A percentile compares a stretch with the other conserved stretches of the same genome.
These are phyloP conservation scores for Aspergillus flavus DNA, from an alignment of 2,329 filamentous ascomycete genomes.

Conservation along the genomic window DNA sequence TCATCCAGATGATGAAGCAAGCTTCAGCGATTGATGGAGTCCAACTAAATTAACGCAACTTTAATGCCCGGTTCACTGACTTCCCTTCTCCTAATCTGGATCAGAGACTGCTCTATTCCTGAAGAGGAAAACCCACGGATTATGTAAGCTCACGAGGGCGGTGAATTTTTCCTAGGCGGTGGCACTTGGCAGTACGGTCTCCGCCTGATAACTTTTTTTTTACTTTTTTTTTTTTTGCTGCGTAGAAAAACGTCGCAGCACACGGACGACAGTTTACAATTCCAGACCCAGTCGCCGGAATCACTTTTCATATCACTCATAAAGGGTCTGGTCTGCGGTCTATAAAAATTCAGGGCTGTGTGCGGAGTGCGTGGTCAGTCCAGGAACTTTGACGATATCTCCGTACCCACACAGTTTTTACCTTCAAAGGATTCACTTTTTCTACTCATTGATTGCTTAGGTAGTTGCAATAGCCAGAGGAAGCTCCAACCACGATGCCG, in stretches of 20 bases:
- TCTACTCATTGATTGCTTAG: not conserved
- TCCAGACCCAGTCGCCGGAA: conserved; percentile 6
- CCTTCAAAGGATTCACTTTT: not conserved
- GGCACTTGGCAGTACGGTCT: conserved; percentile 23
- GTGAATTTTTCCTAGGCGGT: conserved; percentile 22
- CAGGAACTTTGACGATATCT: not conserved
- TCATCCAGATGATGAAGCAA: not conserved
- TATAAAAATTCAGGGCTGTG: not conserved
- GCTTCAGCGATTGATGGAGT: not conserved
- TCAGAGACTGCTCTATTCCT: not conserved
- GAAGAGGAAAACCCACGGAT: not conserved
- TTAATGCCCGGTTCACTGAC: not conserved
- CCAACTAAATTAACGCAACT: not conserved
- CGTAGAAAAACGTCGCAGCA: not conserved
- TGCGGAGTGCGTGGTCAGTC: conserved; percentile 3
- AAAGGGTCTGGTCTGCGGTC: conserved; percentile 7
- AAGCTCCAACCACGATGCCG: conserved; percentile 35
- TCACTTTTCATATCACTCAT: not conserved
- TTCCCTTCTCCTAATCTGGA: not conserved
- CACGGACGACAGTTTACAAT: conserved; percentile 4
- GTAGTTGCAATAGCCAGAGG: not conserved
- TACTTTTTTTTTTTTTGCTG: conserved; percentile 31
- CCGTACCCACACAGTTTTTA: not conserved
- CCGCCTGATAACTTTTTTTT: conserved; percentile 32
- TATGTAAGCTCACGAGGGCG: conserved; percentile 16